Base-by-base conservation (phyloP, 2,329 filamentous ascomycete species). In the Diaporthe vexans region DNA sequence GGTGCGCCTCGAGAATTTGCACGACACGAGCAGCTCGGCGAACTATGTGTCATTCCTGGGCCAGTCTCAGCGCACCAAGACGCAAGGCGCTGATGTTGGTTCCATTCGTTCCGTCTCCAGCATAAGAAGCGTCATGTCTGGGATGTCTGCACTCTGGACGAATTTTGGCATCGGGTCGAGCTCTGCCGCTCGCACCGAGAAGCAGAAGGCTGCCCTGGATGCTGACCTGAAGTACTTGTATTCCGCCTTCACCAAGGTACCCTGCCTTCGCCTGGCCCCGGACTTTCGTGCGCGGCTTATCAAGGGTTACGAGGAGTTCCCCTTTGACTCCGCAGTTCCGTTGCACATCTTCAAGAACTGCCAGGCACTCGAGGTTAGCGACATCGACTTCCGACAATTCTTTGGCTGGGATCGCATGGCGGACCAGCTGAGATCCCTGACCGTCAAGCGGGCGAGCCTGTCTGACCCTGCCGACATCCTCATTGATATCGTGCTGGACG, bases 341-440 rank as follows among this genome's bases (percentile, higher is more conserved):
- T 88, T 99, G n/a, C 93, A 97, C 82, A 94, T 94, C 11, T 98
- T 99, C 90, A 98, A 99, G 85, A 99, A 98, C 79, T 87, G 98
- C 71, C 96, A 96, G 84, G 94, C 95, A 29, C 88, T 99, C 77
- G 97, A 99, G 83, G 94, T 99, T 71, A 95, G 93, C 85, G 95
- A 97, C 84, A 93, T 98, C 81, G 97, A 99, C 83, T 98, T 98
- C 81, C 92, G 97, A 76, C 95, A 98, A 79, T 98, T 98, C 85
- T 98, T 95, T 84, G 97, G 97, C 74, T 99, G 97, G 97, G 96
- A 99, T 82, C 92, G 94, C 74, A 85, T 98, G 73, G 94, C 97
- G 11, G 97, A 99, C 81, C 95, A 98, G 82, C 86, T 99, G 76
- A 92, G 95, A 75, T 97, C 95, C 76, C 87, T 99, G 77, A 97